Evolutionary conservation across 2,329 filamentous ascomycete species (phyloP).

Genomic region (Acephala macrosclerotiorum): DNA sequence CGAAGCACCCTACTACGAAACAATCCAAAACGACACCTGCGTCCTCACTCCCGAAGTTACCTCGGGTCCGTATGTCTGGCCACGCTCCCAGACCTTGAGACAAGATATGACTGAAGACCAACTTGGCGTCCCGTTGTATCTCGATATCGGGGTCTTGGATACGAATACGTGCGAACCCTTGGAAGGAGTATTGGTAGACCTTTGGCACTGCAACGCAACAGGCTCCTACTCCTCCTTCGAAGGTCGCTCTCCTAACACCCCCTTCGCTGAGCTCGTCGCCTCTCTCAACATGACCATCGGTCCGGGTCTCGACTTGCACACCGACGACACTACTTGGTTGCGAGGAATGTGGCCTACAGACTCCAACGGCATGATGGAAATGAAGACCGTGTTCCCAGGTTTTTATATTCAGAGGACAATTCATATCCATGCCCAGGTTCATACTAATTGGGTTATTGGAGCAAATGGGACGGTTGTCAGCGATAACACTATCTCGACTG

Average conservation of each 20-base stretch:
- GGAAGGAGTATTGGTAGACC: conserved; percentile 55
- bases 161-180: conserved; percentile 60
- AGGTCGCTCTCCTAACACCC: neutral
- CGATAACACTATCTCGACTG: conserved; percentile 57
- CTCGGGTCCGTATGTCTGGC: conserved; percentile 57
- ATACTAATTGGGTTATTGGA: conserved; percentile 47
- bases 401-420: conserved; percentile 52
- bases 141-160: conserved; percentile 62
- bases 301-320: neutral
- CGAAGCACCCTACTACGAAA: conserved; percentile 28
- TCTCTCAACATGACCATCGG: neutral
- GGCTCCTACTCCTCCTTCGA: neutral
- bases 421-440: conserved; percentile 58
- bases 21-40: conserved; percentile 51
- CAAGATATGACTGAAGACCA: conserved; percentile 55
- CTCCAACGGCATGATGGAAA: conserved; percentile 50
- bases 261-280: neutral
- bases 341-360: conserved; percentile 43
- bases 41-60: conserved; percentile 60
- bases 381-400: conserved; percentile 52
- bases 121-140: conserved; percentile 53
- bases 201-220: conserved; percentile 42
- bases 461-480: conserved; percentile 56
- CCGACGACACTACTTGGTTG: neutral
- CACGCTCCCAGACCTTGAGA: conserved; percentile 53